Percentiles rank a stretch among this genome's conserved stretches.
phyloP scores from a whole-genome alignment of 1,284 basidiomycete genomes.

The Ustilago loliicola region DNA sequence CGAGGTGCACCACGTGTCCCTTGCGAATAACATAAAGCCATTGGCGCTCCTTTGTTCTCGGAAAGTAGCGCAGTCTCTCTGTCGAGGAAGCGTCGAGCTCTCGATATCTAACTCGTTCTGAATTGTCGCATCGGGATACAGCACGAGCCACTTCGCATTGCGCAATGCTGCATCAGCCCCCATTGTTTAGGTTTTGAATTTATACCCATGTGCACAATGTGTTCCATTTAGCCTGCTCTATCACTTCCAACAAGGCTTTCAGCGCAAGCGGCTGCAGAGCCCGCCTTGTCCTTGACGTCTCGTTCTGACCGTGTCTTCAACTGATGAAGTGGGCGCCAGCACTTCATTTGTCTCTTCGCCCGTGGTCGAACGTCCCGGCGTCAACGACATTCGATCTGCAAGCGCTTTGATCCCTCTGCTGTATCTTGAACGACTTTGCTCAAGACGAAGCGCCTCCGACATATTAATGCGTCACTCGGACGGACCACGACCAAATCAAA shows the following conservation, averaged over 20 bases:
- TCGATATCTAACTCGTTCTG: not conserved
- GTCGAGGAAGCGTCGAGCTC: too few species aligned
- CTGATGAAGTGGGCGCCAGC: not conserved
- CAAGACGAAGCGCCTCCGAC: not conserved
- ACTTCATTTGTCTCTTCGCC: conserved; percentile 5
- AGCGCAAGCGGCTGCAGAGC: not conserved
- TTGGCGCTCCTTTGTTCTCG: not conserved
- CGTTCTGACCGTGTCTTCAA: not conserved
- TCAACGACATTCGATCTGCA: not conserved
- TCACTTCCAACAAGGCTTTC: not conserved
- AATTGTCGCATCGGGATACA: not conserved
- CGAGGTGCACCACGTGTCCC: not conserved
- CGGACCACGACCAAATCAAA: not conserved
- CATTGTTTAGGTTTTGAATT: conserved; percentile 8
- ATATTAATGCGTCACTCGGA: not conserved
- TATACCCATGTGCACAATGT: conserved; percentile 1
- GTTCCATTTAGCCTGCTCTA: not conserved
- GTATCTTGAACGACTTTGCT: not conserved
- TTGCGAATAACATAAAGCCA: not conserved
- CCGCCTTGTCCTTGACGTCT: not conserved
- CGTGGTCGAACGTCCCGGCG: not conserved
- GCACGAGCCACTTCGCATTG: not conserved
- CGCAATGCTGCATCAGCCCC: not conserved
- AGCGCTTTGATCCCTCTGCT: not conserved
- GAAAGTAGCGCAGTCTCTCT: not conserved